These are phyloP conservation scores for Podospora fimiseda DNA, from an alignment of 495 filamentous ascomycete species.

Conservation along the genomic window DNA sequence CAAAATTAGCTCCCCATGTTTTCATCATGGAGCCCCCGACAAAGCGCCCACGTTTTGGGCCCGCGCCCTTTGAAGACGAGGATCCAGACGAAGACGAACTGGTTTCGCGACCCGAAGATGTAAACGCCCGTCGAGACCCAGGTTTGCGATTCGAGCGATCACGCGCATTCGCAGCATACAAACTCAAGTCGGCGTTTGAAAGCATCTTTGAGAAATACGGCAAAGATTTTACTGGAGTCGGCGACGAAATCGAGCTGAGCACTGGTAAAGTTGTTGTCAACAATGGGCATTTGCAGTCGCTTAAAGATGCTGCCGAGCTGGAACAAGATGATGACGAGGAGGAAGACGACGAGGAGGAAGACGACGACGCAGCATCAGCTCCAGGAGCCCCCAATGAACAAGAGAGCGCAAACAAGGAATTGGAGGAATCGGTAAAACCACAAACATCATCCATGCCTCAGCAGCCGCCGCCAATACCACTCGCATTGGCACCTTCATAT, in stretches of 20 bases:
- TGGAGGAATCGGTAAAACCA: not conserved
- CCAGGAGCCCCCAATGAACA: slow-evolving; percentile 21
- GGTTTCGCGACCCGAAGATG: slow-evolving; percentile 33
- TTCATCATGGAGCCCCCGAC: slow-evolving; percentile 50
- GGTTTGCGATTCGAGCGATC: slow-evolving; percentile 50
- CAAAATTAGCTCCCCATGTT: not conserved
- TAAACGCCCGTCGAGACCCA: slow-evolving; percentile 40
- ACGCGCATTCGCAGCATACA: slow-evolving; percentile 54
- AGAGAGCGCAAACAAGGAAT: slow-evolving; percentile 19
- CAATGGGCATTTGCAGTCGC: slow-evolving; percentile 70
- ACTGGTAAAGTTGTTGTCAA: slow-evolving; percentile 77
- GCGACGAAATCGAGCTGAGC: slow-evolving; percentile 33
- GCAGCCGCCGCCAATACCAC: slow-evolving; percentile 1
- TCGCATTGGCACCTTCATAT: slow-evolving; percentile 1
- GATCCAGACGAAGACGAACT: slow-evolving; percentile 40
- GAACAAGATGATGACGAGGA: slow-evolving; percentile 45
- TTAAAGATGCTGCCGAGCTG: slow-evolving; percentile 27
- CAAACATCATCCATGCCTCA: no score
- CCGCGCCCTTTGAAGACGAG: slow-evolving; percentile 28
- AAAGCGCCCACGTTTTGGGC: slow-evolving; percentile 51
- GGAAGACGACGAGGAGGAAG: slow-evolving; percentile 16
- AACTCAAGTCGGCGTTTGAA: slow-evolving; percentile 76
- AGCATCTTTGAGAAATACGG: slow-evolving; percentile 83
- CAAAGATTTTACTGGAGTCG: slow-evolving; percentile 71
- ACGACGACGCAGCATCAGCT: slow-evolving; percentile 7